These are phyloP conservation scores for Bryoglossum gracile DNA, from an alignment of 495 filamentous ascomycete species.

Conservation along the genomic window DNA sequence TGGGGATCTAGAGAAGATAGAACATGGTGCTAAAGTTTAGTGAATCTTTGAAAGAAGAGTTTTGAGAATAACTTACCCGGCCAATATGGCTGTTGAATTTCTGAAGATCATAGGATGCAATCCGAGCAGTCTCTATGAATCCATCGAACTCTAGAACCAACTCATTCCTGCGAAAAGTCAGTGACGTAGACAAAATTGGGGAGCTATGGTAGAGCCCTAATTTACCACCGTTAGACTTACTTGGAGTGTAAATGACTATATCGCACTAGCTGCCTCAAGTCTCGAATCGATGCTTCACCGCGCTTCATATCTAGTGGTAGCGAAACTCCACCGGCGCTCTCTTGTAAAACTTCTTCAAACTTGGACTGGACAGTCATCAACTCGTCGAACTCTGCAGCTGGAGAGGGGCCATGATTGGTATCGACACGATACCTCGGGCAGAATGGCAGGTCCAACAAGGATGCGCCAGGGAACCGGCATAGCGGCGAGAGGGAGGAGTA, in stretches of 20 bases:
- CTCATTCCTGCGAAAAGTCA: conserved; percentile 54
- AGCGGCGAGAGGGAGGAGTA: conserved; percentile 51
- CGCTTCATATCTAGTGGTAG: conserved; percentile 64
- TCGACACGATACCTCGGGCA: conserved; percentile 35
- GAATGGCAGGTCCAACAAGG: conserved; percentile 50
- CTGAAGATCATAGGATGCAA: conserved; percentile 50
- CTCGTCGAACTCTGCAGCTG: conserved; percentile 53
- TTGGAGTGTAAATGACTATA: conserved; percentile 23
- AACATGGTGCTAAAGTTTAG: too few relatives aligned
- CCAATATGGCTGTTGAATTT: conserved; percentile 63
- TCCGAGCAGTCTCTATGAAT: conserved; percentile 54
- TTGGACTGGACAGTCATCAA: conserved; percentile 57
- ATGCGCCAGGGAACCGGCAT: conserved; percentile 56
- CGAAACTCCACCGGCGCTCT: conserved; percentile 46
- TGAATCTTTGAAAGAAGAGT: not conserved
- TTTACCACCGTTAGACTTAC: too few relatives aligned
- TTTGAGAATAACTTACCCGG: conserved; percentile 22
- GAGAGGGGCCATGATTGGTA: conserved; percentile 17
- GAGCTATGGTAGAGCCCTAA: too few relatives aligned
- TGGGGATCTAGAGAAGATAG: too few relatives aligned
- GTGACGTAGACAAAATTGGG: too few relatives aligned
- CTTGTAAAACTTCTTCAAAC: conserved; percentile 60
- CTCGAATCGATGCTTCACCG: conserved; percentile 63
- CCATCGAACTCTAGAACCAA: conserved; percentile 59
- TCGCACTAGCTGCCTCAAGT: conserved; percentile 57